A percentile compares a stretch with the other conserved stretches of the same genome.
phyloP scores from a whole-genome alignment of 192 early-diverging fungal species.

The Jimgerdemannia lactiflua region DNA sequence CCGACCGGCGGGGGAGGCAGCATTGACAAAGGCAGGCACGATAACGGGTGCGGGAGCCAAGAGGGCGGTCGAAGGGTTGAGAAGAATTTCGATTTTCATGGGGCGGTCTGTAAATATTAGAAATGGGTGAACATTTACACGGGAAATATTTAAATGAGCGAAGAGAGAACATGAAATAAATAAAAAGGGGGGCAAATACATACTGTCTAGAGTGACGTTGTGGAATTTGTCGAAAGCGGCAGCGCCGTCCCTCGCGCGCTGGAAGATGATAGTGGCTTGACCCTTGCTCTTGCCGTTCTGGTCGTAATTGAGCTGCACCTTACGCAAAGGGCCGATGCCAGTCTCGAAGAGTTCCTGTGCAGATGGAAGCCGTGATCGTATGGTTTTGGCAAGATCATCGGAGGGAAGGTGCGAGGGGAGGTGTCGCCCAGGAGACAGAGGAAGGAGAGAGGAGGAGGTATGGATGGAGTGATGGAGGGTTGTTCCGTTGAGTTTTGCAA shows the following conservation, averaged over 20 bases:
- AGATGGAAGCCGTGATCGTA: slow-evolving; percentile 4
- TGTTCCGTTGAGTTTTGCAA: not conserved
- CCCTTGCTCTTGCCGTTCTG: slow-evolving; percentile 49
- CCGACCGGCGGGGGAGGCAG: slow-evolving; percentile 12
- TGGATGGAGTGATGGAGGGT: not conserved
- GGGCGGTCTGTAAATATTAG: slow-evolving; percentile 21
- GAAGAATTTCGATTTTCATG: slow-evolving; percentile 46
- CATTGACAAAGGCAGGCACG: not conserved
- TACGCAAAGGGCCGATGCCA: slow-evolving; percentile 44
- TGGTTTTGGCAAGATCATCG: slow-evolving; percentile 4
- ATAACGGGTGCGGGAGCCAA: slow-evolving; percentile 17
- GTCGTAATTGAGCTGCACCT: slow-evolving; percentile 48
- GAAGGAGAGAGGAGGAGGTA: not conserved
- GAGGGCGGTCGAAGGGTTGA: slow-evolving; percentile 33
- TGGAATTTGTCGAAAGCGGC: slow-evolving; percentile 45
- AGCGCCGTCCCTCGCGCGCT: slow-evolving; percentile 41
- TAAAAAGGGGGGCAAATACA: not conserved
- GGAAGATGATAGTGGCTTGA: slow-evolving; percentile 42
- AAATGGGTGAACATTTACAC: not conserved
- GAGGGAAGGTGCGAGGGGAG: not conserved
- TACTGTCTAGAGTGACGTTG: slow-evolving; percentile 47
- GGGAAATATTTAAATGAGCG: not conserved
- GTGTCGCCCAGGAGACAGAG: slow-evolving; percentile 8
- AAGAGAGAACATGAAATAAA: slow-evolving; percentile 3
- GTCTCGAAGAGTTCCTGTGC: slow-evolving; percentile 34